A percentile compares a stretch with the other conserved stretches of the same genome.
These are phyloP conservation scores for Penicillium sp. DNA, from an alignment of 2,329 filamentous ascomycete genomes.

Conservation along the genomic window DNA sequence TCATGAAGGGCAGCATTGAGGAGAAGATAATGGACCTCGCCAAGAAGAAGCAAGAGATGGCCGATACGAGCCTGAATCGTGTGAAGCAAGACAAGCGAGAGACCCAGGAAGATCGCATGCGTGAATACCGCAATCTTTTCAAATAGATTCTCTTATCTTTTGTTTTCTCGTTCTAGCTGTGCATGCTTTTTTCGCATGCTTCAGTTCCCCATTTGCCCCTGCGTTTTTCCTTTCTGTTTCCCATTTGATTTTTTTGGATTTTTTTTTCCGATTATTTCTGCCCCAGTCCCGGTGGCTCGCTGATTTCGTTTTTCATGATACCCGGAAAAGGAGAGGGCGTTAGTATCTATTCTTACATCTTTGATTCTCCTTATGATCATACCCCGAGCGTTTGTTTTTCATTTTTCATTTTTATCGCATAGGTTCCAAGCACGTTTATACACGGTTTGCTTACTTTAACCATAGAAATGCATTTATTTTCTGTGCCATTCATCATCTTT, in stretches of 20 bases:
- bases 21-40: slow-evolving; percentile 90
- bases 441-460: not conserved
- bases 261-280: not conserved
- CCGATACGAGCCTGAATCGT: slow-evolving; percentile 79
- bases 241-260: not conserved
- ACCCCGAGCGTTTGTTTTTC: not conserved
- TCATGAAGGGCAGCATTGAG: slow-evolving; percentile 90
- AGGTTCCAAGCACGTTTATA: not conserved
- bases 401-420: not conserved
- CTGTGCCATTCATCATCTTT: not conserved
- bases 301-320: slow-evolving; percentile 13
- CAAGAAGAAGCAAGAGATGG: slow-evolving; percentile 87
- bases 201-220: not conserved
- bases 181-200: not conserved
- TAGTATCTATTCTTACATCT: slow-evolving; percentile 6
- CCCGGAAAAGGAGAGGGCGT: slow-evolving; percentile 13
- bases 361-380: not conserved
- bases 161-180: not conserved
- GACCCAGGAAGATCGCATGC: slow-evolving; percentile 63
- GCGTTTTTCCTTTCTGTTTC: not conserved
- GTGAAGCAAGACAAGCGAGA: slow-evolving; percentile 60
- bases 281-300: not conserved
- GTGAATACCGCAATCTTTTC: slow-evolving; percentile 62
- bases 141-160: slow-evolving; percentile 29
- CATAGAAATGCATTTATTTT: not conserved